Percentiles rank a stretch among this genome's conserved stretches.
phyloP scores from a whole-genome alignment of 1,284 basidiomycete genomes.

The Melampsora abietis-canadensis region DNA sequence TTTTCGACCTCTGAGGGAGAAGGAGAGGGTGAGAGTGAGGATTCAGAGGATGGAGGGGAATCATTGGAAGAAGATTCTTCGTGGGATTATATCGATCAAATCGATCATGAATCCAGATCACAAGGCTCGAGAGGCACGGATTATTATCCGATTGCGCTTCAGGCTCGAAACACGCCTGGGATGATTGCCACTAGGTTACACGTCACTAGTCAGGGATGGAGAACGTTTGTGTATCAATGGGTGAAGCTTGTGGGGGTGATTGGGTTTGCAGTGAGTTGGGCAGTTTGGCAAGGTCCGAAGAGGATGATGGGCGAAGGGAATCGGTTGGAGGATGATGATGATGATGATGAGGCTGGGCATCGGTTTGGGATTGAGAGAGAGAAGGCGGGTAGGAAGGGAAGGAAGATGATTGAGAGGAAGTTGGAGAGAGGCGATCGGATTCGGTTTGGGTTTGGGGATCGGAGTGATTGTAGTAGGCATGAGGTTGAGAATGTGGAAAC shows the following conservation, averaged over 20 bases:
- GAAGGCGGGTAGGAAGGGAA: not conserved
- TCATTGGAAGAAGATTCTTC: not conserved
- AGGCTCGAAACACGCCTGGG: constrained; percentile 17
- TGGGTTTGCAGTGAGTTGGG: constrained; percentile 38
- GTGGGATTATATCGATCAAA: constrained; percentile 43
- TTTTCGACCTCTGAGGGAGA: too few species aligned
- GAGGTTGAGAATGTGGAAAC: too few species aligned
- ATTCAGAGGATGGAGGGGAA: constrained; percentile 7
- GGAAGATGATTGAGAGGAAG: not conserved
- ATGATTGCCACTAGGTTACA: constrained; percentile 31
- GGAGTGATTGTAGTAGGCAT: too few species aligned
- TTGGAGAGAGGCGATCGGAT: not conserved
- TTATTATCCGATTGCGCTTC: constrained; percentile 30
- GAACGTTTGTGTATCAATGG: constrained; percentile 42
- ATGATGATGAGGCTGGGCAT: not conserved
- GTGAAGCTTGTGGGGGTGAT: constrained; percentile 38
- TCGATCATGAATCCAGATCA: constrained; percentile 25
- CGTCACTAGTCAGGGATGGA: constrained; percentile 32
- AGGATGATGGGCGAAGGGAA: constrained; percentile 10
- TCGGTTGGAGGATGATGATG: not conserved
- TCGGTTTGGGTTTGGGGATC: not conserved
- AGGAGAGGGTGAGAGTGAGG: not conserved
- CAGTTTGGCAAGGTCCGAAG: constrained; percentile 42
- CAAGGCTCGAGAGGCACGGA: constrained; percentile 28
- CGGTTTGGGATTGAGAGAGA: not conserved